Conservation (phyloP, 2,329 filamentous ascomycete species). For the Mollisia scopiformis region DNA sequence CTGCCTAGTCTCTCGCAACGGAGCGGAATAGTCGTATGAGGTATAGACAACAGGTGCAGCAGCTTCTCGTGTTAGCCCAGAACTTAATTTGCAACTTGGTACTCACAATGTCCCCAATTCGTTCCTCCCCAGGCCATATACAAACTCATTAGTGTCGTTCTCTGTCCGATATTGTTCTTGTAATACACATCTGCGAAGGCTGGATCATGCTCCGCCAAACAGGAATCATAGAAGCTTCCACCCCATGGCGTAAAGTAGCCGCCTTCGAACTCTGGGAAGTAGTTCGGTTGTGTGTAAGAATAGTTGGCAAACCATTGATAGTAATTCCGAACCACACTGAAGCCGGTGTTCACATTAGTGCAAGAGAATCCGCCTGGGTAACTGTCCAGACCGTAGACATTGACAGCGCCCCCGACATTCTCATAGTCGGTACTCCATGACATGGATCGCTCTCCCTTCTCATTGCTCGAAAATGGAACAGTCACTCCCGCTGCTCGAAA, state of each 20-base stretch:
- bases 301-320: slow-evolving; percentile 61
- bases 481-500: slow-evolving; percentile 50
- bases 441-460: slow-evolving; percentile 50
- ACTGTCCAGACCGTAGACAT: slow-evolving; percentile 51
- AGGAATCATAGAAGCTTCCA: slow-evolving; percentile 53
- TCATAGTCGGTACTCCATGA: slow-evolving; percentile 59
- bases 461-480: slow-evolving; percentile 53
- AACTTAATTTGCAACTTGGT: neutral
- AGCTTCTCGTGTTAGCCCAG: slow-evolving; percentile 27
- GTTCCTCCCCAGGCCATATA: slow-evolving; percentile 60
- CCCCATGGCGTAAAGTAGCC: slow-evolving; percentile 58
- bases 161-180: slow-evolving; percentile 56
- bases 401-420: slow-evolving; percentile 56
- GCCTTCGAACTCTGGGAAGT: slow-evolving; percentile 55
- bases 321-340: slow-evolving; percentile 54
- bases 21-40: slow-evolving; percentile 49
- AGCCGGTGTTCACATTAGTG: slow-evolving; percentile 51
- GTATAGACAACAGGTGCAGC: slow-evolving; percentile 53
- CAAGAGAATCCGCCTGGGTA: slow-evolving; percentile 53
- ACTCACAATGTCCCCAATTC: slow-evolving; percentile 54
- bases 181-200: slow-evolving; percentile 58
- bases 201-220: slow-evolving; percentile 46
- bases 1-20: slow-evolving; percentile 56
- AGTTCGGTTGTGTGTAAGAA: slow-evolving; percentile 55
- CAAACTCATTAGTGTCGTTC: slow-evolving; percentile 50